Conservation (phyloP, 1,284 basidiomycete species). For the Salmacisia buchloeana region DNA sequence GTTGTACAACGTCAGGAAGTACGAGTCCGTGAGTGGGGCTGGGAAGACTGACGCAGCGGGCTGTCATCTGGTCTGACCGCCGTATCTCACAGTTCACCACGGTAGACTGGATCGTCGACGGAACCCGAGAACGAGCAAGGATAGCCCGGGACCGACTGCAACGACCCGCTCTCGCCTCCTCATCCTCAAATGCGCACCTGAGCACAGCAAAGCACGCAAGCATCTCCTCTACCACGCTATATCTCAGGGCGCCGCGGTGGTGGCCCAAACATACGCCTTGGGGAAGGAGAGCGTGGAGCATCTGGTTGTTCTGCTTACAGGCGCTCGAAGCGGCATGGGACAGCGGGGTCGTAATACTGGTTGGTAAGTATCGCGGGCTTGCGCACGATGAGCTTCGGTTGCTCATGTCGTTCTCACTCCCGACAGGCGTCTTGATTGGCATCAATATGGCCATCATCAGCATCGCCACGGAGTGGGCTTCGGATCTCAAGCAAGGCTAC, state of each 20-base stretch:
- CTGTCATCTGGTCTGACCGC: background rate
- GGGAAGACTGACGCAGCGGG: background rate
- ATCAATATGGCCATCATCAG: constrained; percentile 89
- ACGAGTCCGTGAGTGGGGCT: constrained; percentile 28
- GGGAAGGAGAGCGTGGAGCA: constrained; percentile 28
- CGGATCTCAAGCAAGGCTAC: constrained; percentile 94
- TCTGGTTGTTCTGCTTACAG: constrained; percentile 29
- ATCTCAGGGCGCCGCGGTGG: constrained; percentile 29
- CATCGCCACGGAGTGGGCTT: constrained; percentile 95
- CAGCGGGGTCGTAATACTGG: constrained; percentile 43
- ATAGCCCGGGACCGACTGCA: constrained; percentile 29
- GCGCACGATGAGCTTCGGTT: background rate
- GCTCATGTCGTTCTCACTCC: constrained; percentile 3
- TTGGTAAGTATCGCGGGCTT: constrained; percentile 22
- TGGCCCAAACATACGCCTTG: constrained; percentile 20
- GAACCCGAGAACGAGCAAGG: constrained; percentile 42
- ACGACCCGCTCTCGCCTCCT: constrained; percentile 22
- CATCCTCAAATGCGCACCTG: constrained; percentile 28
- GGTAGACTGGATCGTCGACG: constrained; percentile 49
- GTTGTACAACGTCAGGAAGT: constrained; percentile 38
- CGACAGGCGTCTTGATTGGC: constrained; percentile 62
- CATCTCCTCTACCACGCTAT: constrained; percentile 20
- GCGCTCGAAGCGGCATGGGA: constrained; percentile 35
- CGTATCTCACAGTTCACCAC: constrained; percentile 30
- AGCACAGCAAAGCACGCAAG: constrained; percentile 14